These are phyloP conservation scores for Penicillium riverlandense DNA, from an alignment of 495 filamentous ascomycete species.

Conservation along the genomic window DNA sequence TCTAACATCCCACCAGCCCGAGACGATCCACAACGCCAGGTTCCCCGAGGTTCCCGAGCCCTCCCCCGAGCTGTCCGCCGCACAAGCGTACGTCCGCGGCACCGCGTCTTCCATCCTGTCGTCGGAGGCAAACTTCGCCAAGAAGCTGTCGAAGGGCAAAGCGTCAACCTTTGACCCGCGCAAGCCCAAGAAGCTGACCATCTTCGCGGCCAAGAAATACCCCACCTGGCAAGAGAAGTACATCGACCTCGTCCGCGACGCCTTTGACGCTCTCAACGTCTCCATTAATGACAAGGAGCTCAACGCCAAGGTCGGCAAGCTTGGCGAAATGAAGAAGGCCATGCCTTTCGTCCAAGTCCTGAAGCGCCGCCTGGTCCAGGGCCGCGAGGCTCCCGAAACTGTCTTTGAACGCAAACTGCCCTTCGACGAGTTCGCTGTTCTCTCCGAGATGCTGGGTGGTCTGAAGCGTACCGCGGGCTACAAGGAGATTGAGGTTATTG, in stretches of 20 bases:
- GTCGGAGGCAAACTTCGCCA: constrained; percentile 77
- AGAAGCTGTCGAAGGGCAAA: constrained; percentile 83
- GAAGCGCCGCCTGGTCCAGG: constrained; percentile 67
- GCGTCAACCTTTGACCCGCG: constrained; percentile 72
- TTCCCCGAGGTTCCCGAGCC: constrained; percentile 67
- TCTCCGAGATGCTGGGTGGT: constrained; percentile 51
- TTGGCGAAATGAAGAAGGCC: constrained; percentile 89
- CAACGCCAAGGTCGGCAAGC: constrained; percentile 64
- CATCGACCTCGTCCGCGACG: constrained; percentile 69
- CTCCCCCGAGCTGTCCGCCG: constrained; percentile 58
- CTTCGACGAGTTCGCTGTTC: constrained; percentile 75
- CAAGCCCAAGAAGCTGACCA: constrained; percentile 83
- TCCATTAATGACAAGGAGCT: constrained; percentile 71
- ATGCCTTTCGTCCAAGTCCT: constrained; percentile 93
- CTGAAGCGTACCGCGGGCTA: constrained; percentile 60
- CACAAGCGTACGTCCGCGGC: constrained; percentile 69
- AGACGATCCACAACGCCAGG: constrained; percentile 69
- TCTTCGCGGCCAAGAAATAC: constrained; percentile 71
- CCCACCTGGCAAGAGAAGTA: constrained; percentile 90
- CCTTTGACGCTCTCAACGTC: constrained; percentile 49
- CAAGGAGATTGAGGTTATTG: constrained; percentile 54
- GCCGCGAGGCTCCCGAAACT: constrained; percentile 43
- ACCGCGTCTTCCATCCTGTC: constrained; percentile 76
- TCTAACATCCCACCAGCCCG: constrained; percentile 28
- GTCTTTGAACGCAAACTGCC: constrained; percentile 77